Percentiles rank a stretch among this genome's conserved stretches.
Conservation (phyloP, 2,329 filamentous ascomycete genomes). For the Colletotrichum sp. region DNA sequence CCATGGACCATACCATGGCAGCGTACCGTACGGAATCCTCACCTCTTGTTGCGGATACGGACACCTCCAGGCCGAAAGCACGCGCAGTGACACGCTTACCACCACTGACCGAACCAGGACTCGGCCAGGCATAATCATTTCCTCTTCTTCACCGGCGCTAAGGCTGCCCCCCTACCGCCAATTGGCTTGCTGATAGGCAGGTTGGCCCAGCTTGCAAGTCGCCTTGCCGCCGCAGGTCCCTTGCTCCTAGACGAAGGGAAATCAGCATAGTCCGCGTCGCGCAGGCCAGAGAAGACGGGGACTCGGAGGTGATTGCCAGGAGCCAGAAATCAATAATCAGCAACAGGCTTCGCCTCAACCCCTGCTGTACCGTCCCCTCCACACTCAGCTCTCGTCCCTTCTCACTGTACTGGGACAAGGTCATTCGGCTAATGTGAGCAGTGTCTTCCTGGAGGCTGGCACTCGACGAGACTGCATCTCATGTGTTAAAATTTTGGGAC, state of each 20-base stretch:
- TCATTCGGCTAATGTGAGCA: not conserved
- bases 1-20: not conserved
- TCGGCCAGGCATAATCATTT: slow-evolving; percentile 7
- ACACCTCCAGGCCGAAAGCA: not conserved
- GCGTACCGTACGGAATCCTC: not conserved
- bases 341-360: not conserved
- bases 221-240: not conserved
- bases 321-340: not conserved
- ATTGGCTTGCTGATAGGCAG: not conserved
- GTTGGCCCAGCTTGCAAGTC: not conserved
- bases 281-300: not conserved
- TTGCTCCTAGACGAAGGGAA: not conserved
- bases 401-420: not conserved
- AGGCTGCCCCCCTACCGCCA: slow-evolving; percentile 1
- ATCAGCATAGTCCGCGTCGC: not conserved
- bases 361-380: not conserved
- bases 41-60: not conserved
- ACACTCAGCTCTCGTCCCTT: not conserved
- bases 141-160: slow-evolving; percentile 6
- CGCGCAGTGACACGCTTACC: not conserved
- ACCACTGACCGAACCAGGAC: not conserved
- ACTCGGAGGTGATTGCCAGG: not conserved
- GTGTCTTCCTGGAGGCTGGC: not conserved
- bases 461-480: not conserved
- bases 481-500: not conserved